Percentiles rank a stretch among this genome's conserved stretches.
Evolutionary conservation across 257 asterid genomes (phyloP).

Genomic region (Haberlea rhodopensis): DNA sequence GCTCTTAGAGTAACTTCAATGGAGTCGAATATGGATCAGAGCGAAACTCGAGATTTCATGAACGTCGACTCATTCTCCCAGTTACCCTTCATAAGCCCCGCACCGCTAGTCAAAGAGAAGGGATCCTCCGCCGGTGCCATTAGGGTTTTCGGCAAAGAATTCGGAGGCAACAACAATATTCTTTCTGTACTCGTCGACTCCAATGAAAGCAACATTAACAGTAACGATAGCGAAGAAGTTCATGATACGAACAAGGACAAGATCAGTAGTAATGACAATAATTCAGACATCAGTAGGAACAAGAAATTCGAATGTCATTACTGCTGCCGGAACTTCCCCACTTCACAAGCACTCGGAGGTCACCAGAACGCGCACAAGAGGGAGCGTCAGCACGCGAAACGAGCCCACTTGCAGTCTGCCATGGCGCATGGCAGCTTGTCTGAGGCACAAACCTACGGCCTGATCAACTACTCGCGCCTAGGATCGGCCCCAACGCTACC

Average conservation of each 20-base stretch:
- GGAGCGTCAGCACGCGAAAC: too few relatives aligned
- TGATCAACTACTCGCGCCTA: constrained; percentile 42
- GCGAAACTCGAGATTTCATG: constrained; percentile 78
- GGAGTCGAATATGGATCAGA: constrained; percentile 58
- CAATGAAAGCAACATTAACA: constrained; percentile 4
- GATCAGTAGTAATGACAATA: constrained; percentile 21
- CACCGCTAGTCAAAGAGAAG: constrained; percentile 24
- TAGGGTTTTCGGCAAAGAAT: too few relatives aligned
- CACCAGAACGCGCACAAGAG: constrained; percentile 96
- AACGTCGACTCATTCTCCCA: constrained; percentile 88
- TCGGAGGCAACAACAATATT: constrained; percentile 23
- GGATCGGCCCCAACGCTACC: constrained; percentile 32
- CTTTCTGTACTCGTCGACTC: not conserved
- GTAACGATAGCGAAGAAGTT: constrained; percentile 4
- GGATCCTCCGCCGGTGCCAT: too few relatives aligned
- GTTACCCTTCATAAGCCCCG: constrained; percentile 77
- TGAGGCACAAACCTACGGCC: constrained; percentile 51
- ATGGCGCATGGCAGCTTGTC: too few relatives aligned
- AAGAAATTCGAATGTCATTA: too few relatives aligned
- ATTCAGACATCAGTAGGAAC: constrained; percentile 30
- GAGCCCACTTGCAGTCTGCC: too few relatives aligned
- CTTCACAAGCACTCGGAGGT: constrained; percentile 96
- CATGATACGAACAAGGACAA: too few relatives aligned
- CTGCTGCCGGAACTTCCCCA: constrained; percentile 82
- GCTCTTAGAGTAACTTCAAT: constrained; percentile 26